Conservation (phyloP, 2,329 filamentous ascomycete genomes). For the Talaromyces sp. region DNA sequence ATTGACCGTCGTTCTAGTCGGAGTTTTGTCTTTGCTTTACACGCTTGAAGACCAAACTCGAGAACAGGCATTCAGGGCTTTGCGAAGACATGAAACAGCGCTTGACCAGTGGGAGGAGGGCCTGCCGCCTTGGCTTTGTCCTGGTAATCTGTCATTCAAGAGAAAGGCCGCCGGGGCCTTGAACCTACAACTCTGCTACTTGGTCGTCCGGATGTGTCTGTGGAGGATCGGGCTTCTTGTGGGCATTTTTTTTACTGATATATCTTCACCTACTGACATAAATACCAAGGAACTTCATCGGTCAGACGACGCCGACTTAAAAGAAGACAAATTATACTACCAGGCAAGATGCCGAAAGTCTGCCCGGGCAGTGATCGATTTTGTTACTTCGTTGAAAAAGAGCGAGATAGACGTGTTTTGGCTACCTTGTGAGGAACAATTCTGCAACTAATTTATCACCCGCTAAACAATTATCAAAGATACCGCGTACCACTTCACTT, state of each 20-base stretch:
- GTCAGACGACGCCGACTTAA: constrained; percentile 23
- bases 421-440: constrained; percentile 20
- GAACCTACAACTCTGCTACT: constrained; percentile 45
- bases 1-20: constrained; percentile 36
- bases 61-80: constrained; percentile 14
- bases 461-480: constrained; percentile 12
- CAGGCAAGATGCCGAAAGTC: constrained; percentile 18
- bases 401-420: constrained; percentile 21
- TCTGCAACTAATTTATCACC: not conserved
- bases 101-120: constrained; percentile 41
- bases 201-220: constrained; percentile 41
- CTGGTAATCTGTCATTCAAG: constrained; percentile 28
- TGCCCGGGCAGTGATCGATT: constrained; percentile 18
- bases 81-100: constrained; percentile 28
- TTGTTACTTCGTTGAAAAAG: constrained; percentile 16
- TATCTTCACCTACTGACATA: not conserved
- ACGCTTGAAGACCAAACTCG: constrained; percentile 24
- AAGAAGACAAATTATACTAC: constrained; percentile 14
- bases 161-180: constrained; percentile 38
- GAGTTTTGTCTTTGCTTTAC: constrained; percentile 21
- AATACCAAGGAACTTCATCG: constrained; percentile 18
- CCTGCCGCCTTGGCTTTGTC: constrained; percentile 21
- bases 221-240: constrained; percentile 32
- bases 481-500: constrained; percentile 24
- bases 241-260: not conserved